Percentiles rank a stretch among this genome's conserved stretches.
Evolutionary conservation across 2,329 filamentous ascomycete species (phyloP).

Genomic region (Hypomyces perniciosus): DNA sequence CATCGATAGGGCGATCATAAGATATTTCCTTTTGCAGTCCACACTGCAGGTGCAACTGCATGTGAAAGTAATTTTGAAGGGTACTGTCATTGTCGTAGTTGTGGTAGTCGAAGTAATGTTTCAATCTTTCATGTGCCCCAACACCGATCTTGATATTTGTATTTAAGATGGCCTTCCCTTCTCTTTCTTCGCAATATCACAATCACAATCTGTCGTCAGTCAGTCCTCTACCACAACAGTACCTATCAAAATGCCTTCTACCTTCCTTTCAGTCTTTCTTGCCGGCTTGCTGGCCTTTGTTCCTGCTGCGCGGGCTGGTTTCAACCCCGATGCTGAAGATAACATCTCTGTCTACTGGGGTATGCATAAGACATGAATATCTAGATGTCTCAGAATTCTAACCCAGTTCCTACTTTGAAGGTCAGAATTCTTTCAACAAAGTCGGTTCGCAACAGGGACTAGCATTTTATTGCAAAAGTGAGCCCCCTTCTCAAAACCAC

Average conservation of each 20-base stretch:
- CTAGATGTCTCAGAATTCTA: not conserved
- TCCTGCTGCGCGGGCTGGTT: slow-evolving; percentile 33
- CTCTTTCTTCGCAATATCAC: not conserved
- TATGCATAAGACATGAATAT: slow-evolving; percentile 18
- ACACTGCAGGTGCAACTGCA: no score
- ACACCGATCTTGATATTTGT: no score
- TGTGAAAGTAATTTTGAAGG: no score
- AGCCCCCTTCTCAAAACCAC: slow-evolving; percentile 20
- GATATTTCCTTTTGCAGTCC: no score
- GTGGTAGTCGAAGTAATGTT: no score
- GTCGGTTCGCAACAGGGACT: slow-evolving; percentile 46
- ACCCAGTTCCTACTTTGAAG: slow-evolving; percentile 16
- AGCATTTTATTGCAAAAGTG: slow-evolving; percentile 53
- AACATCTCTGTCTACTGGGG: slow-evolving; percentile 67
- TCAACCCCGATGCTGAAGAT: slow-evolving; percentile 36
- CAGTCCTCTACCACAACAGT: no score
- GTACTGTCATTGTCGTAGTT: no score
- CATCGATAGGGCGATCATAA: no score
- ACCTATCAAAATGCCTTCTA: slow-evolving; percentile 8
- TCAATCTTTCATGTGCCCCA: no score
- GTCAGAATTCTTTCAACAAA: slow-evolving; percentile 55
- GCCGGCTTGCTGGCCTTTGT: slow-evolving; percentile 20
- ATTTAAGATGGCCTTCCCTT: not conserved
- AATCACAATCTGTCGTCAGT: no score
- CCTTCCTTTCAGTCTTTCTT: slow-evolving; percentile 8